These are phyloP conservation scores for Nicotiana otophora DNA, from an alignment of 257 asterid species.

Conservation along the genomic window DNA sequence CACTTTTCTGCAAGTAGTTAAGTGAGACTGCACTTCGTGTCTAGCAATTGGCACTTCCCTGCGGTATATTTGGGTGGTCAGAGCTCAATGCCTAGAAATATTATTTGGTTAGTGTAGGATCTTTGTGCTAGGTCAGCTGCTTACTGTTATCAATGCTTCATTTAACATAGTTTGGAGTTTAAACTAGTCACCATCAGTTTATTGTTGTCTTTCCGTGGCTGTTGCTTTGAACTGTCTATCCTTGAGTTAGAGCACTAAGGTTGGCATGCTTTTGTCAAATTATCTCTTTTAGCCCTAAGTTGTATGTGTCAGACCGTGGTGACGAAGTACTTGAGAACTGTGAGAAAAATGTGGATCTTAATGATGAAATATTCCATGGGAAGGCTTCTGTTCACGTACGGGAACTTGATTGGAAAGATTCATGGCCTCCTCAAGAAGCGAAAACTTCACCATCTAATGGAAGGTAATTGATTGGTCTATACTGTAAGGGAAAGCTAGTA, in stretches of 20 bases:
- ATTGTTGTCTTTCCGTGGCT: not conserved
- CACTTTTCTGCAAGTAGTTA: not conserved
- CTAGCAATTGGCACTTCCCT: not conserved
- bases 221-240: not conserved
- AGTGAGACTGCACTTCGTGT: not conserved
- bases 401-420: constrained; percentile 83
- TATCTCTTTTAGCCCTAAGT: not conserved
- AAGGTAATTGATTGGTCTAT: constrained; percentile 30
- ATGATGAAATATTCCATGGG: constrained; percentile 39
- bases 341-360: constrained; percentile 50
- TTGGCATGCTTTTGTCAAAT: not conserved
- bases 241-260: not conserved
- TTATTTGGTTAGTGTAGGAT: not conserved
- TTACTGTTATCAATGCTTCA: not conserved
- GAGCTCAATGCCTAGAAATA: not conserved
- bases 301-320: constrained; percentile 54
- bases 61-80: not conserved
- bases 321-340: constrained; percentile 75
- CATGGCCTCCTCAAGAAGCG: constrained; percentile 56
- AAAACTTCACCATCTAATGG: constrained; percentile 28
- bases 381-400: constrained; percentile 60
- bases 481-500: not conserved
- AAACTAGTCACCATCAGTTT: not conserved
- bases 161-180: not conserved
- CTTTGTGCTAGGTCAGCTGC: not conserved